Evolutionary conservation across 164 flowering plant genomes (phyloP).

Genomic region (Magnolia sinica): DNA sequence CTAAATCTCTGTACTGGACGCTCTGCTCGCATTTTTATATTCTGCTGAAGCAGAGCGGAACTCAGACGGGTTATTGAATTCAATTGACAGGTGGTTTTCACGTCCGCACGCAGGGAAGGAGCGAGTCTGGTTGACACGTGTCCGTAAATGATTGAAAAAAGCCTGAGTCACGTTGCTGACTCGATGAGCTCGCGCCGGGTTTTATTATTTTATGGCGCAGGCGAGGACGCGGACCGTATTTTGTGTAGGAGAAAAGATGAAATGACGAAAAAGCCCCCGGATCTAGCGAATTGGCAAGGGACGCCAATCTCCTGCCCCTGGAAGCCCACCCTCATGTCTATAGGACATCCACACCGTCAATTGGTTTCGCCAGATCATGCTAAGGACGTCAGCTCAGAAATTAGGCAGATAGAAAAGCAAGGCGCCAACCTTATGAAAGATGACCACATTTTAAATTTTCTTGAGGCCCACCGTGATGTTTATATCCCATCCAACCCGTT

Average conservation of each 20-base stretch:
- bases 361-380: too few species aligned
- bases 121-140: not conserved
- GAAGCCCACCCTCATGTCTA: too few species aligned
- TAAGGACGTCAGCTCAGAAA: too few species aligned
- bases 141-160: not conserved
- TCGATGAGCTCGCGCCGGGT: not conserved
- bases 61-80: not conserved
- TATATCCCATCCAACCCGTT: too few species aligned
- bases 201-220: not conserved
- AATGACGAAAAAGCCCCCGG: not conserved
- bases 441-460: too few species aligned
- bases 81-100: not conserved
- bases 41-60: not conserved
- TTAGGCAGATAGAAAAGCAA: too few species aligned
- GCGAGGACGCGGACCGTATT: too few species aligned
- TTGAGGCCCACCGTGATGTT: too few species aligned
- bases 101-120: not conserved
- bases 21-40: not conserved
- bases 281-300: not conserved
- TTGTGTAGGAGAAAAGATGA: not conserved
- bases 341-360: too few species aligned
- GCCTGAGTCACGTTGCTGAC: not conserved
- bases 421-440: too few species aligned
- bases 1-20: not conserved
- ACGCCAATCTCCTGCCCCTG: too few species aligned